Conservation (phyloP, 768 basidiomycete species). For the Suillus lakei region DNA sequence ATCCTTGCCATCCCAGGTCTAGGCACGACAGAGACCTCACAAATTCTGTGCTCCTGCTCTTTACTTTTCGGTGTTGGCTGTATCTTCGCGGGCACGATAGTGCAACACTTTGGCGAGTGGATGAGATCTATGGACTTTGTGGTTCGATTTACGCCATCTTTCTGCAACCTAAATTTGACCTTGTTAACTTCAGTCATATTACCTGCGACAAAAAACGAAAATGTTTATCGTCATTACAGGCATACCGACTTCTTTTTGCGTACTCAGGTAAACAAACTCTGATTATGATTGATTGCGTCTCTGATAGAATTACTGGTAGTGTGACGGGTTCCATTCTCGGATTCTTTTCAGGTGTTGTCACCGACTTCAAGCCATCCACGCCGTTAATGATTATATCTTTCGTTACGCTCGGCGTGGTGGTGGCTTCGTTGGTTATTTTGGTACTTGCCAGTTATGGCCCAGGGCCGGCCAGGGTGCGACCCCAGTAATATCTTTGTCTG, state of each 20-base stretch:
- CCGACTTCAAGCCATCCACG: neutral
- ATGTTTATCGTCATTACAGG: too few relatives aligned
- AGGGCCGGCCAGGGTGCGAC: neutral
- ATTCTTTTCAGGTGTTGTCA: neutral
- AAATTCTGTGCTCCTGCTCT: conserved; percentile 3
- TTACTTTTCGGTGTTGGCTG: conserved; percentile 1
- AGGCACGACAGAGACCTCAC: neutral
- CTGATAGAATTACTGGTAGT: neutral
- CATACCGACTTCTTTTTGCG: too few relatives aligned
- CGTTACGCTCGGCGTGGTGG: neutral
- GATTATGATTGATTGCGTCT: neutral
- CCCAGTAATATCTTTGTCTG: neutral
- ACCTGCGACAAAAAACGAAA: too few relatives aligned
- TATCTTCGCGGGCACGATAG: neutral
- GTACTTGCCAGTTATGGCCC: neutral
- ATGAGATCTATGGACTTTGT: conserved; percentile 1
- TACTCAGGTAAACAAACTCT: too few relatives aligned
- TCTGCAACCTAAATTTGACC: too few relatives aligned
- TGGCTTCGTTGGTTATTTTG: neutral
- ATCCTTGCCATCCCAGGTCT: conserved; percentile 7
- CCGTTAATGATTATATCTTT: neutral
- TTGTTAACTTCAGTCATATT: too few relatives aligned
- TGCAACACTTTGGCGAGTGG: conserved; percentile 4
- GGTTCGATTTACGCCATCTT: neutral
- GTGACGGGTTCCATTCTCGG: neutral